phyloP scores from a whole-genome alignment of 257 asterid species.

The Nicotiana benthamiana region DNA sequence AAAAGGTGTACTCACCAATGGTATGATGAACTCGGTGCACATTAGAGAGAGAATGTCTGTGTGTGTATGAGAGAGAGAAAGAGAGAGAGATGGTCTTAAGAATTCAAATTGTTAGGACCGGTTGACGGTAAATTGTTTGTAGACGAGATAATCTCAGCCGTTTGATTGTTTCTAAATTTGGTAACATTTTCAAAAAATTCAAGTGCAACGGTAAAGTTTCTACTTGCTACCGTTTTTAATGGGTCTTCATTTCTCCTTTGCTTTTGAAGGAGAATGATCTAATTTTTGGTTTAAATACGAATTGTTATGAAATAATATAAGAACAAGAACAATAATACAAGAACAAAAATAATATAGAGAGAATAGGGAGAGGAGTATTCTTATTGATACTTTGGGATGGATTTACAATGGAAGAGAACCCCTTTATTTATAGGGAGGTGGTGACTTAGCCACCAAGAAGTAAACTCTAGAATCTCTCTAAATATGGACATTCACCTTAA shows the following conservation, averaged over 20 bases:
- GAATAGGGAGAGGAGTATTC: no score
- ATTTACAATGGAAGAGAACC: no score
- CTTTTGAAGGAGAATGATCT: neutral
- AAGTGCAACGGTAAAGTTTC: neutral
- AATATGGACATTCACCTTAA: no score
- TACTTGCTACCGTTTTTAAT: neutral
- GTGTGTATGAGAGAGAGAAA: no score
- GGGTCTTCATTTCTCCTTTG: neutral
- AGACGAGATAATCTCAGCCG: neutral
- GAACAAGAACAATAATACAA: no score
- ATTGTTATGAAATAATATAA: no score
- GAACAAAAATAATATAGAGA: no score
- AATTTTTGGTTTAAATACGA: neutral
- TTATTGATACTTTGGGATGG: no score
- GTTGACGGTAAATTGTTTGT: neutral
- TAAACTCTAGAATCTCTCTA: no score
- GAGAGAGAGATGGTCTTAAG: neutral
- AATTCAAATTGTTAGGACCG: neutral
- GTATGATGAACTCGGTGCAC: neutral
- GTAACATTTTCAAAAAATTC: neutral
- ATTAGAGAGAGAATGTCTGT: no score
- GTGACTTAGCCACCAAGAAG: no score
- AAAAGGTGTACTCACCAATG: neutral
- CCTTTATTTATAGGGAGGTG: no score
- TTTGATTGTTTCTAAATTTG: neutral